Evolutionary conservation across 2,329 filamentous ascomycete genomes (phyloP), one percentile per base, ranked within the genome.

Genomic region (Pseudocercospora fuligena): DNA sequence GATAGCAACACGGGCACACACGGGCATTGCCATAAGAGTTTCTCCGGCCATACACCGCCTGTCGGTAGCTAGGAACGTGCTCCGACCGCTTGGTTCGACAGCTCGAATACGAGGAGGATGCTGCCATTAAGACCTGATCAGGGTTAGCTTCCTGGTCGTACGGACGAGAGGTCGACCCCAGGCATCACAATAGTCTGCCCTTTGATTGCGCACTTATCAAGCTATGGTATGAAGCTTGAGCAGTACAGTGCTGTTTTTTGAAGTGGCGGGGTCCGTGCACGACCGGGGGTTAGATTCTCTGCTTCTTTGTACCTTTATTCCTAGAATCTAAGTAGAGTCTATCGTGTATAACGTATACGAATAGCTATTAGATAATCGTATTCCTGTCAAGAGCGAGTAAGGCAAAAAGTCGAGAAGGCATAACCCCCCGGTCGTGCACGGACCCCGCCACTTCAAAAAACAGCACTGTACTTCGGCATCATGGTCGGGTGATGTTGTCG

Each of bases 61-160:
- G 49, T 27, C 25, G 49, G 9, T 54, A 9, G 49, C 49, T 29
- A 54, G 49, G 49, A 54, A 29, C 16, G 19, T 54, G 33, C 23
- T 56, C 51, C 51, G 51, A 56, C 25, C 16, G 51, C 51, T 16
- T 56, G 23, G 23, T n/a, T 29, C 51, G 23, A 56, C 51, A 56
- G 25, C 51, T 31, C 51, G n/a, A 56, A 56, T 54, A 54, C 51
- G 51, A 54, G 51, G 25, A 25, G 51, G 51, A 29, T 56, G 51
- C 51, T 31, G 16, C 19, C 27, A n/a, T 29, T 33, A 9, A 31
- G 23, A 56, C 25, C 51, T 56, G 51, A 56, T 56, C 23, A 27
- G 25, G 51, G 47, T 29, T 27, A 56, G 51, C 51, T 54, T 27
- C 51, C 51, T 54, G 2, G 51, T 54, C 5, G 12, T 27, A 31